Base-by-base conservation (phyloP, 306 rosid species). In the Rosa lucieae region DNA sequence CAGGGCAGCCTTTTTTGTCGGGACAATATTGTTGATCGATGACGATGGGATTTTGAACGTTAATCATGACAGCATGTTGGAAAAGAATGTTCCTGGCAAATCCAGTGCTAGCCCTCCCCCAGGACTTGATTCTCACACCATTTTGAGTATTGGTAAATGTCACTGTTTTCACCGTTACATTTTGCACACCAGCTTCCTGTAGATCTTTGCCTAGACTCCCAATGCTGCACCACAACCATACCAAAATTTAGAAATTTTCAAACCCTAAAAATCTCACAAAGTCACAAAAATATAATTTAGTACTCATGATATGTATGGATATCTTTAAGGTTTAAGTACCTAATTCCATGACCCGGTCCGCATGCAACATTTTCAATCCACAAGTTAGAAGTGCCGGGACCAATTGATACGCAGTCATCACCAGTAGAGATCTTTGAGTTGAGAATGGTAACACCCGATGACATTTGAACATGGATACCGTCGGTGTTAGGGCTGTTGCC, bases 261-360 rank as follows among this genome's bases (percentile, higher is more conserved):
- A 18, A 6, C 21, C 59, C 26, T 10, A 12, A 23, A 37, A 66
- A 17, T 5, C 43, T 13, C 53, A 21, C 37, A 29, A 11, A 37
- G 15, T 13, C 53, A 21, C 37, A 29, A 11, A 37, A n/a, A 12
- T 3, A 8, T 8, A 44, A 44, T 5, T 3, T 2, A 18, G 18
- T 6, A 59, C 13, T 26, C 13, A 1, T 43, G 11, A 44, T 8
- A 1, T 29, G 18, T 26, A 32, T 32, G 8, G 8, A 62, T 29
- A 29, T 23, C 37, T 32, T 29, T 35, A 66, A 15, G 69, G 8
- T 66, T 26, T 2, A 8, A 15, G 15, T 73, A 87, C 93, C 93
- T 89, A 23, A 89, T 85, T 66, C 93, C 93, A 61, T 90, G 94
- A 43, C 94, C 92, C 0, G 92, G 94, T 67, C 92, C 90, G 40